Evolutionary conservation across 1,284 basidiomycete genomes (phyloP), one percentile per base, ranked within the genome.

Genomic region (Apiotrichum montevideense): DNA sequence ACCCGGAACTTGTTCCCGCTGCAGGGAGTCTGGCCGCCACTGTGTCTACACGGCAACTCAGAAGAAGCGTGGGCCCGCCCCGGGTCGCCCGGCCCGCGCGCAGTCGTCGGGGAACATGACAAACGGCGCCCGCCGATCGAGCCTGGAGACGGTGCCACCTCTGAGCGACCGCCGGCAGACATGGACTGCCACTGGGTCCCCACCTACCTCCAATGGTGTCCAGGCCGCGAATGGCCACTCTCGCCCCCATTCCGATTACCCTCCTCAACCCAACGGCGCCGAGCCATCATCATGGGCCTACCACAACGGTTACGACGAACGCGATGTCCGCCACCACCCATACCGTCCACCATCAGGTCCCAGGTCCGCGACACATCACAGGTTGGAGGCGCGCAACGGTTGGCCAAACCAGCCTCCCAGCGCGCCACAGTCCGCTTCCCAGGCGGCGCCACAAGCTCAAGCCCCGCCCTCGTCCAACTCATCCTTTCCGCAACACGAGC

Each of bases 51-150:
- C 70, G 6, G 69, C 68, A 35, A 61, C 65, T 3, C 73, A 75
- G 59, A 70, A 73, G 63, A 75, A 75, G 56, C 63, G 73, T 14
- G 73, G 73, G 6, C 73, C 73, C 1, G 68, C 67, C 57, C 69
- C 69, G 2, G 69, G 71, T 2, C 58, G 58, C 13, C 49, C 55
- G 1, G 55, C 44, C 0, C 54, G 54, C 6, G 33, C 44, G 6
- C 41, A 43, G 50, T 35, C 50, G 5, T 35, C 39, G 1, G 15
- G 40, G 9, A 41, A 43, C 33, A 14, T 35, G 29, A 46, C 10
- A 21, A 21, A 21, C 14, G 40, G 7, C 10, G 33, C 14, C 33
- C 50, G 40, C 21, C 50, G 50, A 10, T 7, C 7, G 6, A 51
- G 50, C 32, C 8, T 42, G 4, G 52, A 47, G 4, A 15, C n/a